Conservation (phyloP, 768 basidiomycete species). For the Lactifluus volemus region DNA sequence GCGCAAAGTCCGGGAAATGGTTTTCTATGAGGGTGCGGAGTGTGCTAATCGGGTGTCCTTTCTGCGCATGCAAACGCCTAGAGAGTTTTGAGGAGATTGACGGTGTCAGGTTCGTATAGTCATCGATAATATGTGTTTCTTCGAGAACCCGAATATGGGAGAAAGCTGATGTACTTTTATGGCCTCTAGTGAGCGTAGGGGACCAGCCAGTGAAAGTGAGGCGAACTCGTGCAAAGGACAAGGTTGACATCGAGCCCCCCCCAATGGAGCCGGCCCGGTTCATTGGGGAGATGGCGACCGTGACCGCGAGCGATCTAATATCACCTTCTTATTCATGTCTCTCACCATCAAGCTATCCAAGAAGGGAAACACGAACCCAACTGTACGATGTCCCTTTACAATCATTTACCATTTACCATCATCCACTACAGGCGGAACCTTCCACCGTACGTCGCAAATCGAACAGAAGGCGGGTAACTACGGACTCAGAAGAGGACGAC, state of each 20-base stretch:
- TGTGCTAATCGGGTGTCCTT: constrained; percentile 79
- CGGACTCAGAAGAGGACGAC: constrained; percentile 16
- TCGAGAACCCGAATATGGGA: constrained; percentile 44
- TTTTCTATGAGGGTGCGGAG: constrained; percentile 77
- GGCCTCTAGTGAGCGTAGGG: background rate
- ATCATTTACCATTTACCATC: background rate
- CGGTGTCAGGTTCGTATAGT: constrained; percentile 75
- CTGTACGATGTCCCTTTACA: background rate
- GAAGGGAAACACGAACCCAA: constrained; percentile 7
- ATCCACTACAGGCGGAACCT: constrained; percentile 8
- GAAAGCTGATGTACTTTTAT: constrained; percentile 7
- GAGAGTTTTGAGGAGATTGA: constrained; percentile 78
- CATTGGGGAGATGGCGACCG: background rate
- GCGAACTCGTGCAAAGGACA: background rate
- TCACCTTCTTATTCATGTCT: background rate
- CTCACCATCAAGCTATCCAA: constrained; percentile 15
- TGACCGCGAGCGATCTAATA: too few species aligned
- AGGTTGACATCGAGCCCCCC: background rate
- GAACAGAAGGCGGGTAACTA: constrained; percentile 14
- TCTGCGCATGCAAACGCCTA: constrained; percentile 63
- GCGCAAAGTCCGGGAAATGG: constrained; percentile 68
- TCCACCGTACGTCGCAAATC: constrained; percentile 11
- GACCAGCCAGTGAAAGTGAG: background rate
- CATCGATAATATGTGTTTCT: constrained; percentile 66
- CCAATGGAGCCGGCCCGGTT: too few species aligned